Percentiles rank a stretch among this genome's conserved stretches.
phyloP scores from a whole-genome alignment of 805 yeast species.

The Saccharomycopsis selenospora region DNA sequence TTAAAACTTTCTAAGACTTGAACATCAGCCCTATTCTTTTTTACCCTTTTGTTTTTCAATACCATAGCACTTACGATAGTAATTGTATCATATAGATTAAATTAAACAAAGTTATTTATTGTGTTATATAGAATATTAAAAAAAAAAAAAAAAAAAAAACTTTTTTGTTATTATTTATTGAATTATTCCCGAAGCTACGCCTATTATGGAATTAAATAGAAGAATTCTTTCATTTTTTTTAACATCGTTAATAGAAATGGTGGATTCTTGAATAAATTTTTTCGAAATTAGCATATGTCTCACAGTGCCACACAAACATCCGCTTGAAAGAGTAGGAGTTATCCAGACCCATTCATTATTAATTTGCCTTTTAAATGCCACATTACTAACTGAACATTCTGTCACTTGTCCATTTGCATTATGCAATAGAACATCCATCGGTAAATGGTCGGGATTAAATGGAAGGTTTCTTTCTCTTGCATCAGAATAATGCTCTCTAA shows the following conservation, averaged over 20 bases:
- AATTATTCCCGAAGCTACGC: slow-evolving; percentile 59
- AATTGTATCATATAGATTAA: no score
- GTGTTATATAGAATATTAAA: no score
- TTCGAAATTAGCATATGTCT: slow-evolving; percentile 56
- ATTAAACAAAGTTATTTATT: no score
- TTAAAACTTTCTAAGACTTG: no score
- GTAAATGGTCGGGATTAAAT: slow-evolving; percentile 25
- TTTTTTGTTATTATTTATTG: no score
- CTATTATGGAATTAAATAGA: slow-evolving; percentile 76
- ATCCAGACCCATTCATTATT: slow-evolving; percentile 42
- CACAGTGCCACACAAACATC: slow-evolving; percentile 81
- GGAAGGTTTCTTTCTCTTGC: slow-evolving; percentile 48
- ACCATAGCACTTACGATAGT: no score
- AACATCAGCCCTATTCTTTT: no score
- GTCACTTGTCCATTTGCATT: slow-evolving; percentile 54
- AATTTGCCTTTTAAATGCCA: slow-evolving; percentile 49
- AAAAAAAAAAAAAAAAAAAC: no score
- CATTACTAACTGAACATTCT: slow-evolving; percentile 80
- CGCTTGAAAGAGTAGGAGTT: slow-evolving; percentile 72
- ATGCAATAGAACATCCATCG: slow-evolving; percentile 63
- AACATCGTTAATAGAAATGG: slow-evolving; percentile 40
- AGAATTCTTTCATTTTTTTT: slow-evolving; percentile 61
- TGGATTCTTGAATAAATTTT: slow-evolving; percentile 47
- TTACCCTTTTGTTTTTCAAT: no score
- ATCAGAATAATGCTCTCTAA: slow-evolving; percentile 51